Percentiles rank a stretch among this genome's conserved stretches.
Conservation (phyloP, 495 filamentous ascomycete species). For the Friedmanniomyces simplex region DNA sequence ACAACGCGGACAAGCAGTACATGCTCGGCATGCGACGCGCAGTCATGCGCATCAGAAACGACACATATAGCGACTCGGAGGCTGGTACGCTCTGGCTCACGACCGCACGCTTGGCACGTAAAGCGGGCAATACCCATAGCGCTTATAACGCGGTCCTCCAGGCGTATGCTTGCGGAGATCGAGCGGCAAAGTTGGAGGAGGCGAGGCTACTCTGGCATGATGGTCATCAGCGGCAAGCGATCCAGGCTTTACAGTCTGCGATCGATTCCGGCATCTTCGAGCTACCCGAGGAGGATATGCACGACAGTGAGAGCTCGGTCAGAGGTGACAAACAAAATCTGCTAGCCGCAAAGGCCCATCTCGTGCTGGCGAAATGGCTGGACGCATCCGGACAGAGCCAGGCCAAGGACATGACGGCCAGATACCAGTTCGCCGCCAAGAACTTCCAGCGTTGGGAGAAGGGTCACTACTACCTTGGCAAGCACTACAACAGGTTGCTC, state of each 20-base stretch:
- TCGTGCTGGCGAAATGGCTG: conserved; percentile 93
- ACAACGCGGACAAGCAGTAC: conserved; percentile 85
- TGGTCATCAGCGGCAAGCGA: conserved; percentile 87
- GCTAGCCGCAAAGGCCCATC: conserved; percentile 54
- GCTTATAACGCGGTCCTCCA: conserved; percentile 90
- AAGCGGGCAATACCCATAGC: conserved; percentile 67
- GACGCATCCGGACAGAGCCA: conserved; percentile 86
- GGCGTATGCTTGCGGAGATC: conserved; percentile 71
- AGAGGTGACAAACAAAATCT: conserved; percentile 38
- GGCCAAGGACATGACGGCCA: conserved; percentile 59
- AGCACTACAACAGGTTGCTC: conserved; percentile 92
- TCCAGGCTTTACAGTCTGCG: conserved; percentile 75
- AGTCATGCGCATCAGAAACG: conserved; percentile 54
- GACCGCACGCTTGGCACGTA: conserved; percentile 76
- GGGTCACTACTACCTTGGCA: conserved; percentile 90
- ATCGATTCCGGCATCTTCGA: conserved; percentile 64
- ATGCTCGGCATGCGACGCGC: conserved; percentile 79
- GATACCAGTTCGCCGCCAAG: conserved; percentile 64
- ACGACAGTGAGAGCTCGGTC: conserved; percentile 26
- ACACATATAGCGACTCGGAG: not conserved
- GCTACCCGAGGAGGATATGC: conserved; percentile 33
- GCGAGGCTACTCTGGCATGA: conserved; percentile 89
- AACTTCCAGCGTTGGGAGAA: conserved; percentile 74
- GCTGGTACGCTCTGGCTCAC: conserved; percentile 62
- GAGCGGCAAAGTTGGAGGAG: conserved; percentile 83